These are phyloP conservation scores for Colletotrichum coccodes DNA, from an alignment of 2,329 filamentous ascomycete genomes.

Conservation along the genomic window DNA sequence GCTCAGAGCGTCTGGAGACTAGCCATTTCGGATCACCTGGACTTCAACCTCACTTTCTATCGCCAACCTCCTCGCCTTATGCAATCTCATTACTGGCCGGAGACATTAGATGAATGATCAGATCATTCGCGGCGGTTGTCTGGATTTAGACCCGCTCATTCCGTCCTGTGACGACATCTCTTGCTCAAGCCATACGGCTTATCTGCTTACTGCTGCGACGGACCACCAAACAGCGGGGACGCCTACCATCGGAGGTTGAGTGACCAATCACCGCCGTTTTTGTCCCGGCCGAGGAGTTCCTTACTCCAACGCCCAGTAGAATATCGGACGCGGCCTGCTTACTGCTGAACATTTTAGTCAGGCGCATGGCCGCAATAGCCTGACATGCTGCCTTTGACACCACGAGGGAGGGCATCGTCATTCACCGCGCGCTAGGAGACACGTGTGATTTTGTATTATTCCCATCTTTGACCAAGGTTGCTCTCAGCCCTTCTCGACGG, in stretches of 20 bases:
- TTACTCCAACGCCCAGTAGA: slow-evolving; percentile 9
- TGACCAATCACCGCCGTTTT: slow-evolving; percentile 13
- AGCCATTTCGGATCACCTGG: slow-evolving; percentile 1
- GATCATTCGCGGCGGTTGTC: background rate
- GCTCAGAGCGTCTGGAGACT: background rate
- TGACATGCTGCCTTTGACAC: background rate
- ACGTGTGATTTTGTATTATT: background rate
- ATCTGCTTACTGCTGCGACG: background rate
- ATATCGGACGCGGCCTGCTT: background rate
- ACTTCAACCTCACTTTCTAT: background rate
- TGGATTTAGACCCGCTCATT: background rate
- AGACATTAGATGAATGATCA: background rate
- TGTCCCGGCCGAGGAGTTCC: slow-evolving; percentile 21
- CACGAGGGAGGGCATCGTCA: slow-evolving; percentile 27
- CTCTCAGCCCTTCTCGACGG: background rate
- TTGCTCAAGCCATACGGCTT: background rate
- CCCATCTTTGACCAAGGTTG: background rate
- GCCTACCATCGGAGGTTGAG: background rate
- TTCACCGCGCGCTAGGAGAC: background rate
- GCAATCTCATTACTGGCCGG: background rate
- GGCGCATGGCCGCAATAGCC: background rate
- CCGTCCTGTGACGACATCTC: slow-evolving; percentile 18
- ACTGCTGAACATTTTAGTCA: background rate
- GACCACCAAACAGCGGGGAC: slow-evolving; percentile 2
- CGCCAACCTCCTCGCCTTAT: background rate